Evolutionary conservation across 2,329 filamentous ascomycete genomes (phyloP).

Genomic region (Intubia oerlemansii): DNA sequence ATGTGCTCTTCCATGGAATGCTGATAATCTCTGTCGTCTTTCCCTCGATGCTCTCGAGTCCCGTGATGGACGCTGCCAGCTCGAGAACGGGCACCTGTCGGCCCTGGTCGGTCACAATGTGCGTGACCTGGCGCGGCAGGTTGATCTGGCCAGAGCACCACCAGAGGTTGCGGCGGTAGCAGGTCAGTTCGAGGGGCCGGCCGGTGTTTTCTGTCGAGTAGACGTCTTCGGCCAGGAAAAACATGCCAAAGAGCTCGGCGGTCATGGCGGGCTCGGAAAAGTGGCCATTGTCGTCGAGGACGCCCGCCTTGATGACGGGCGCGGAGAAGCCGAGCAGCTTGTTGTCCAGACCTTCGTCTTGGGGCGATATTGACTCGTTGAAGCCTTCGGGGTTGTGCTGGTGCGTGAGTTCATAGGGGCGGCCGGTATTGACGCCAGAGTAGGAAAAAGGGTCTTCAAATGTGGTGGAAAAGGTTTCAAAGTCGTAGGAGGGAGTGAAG

Average conservation of each 20-base stretch:
- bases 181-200: slow-evolving; percentile 63
- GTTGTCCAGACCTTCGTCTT: slow-evolving; percentile 32
- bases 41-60: slow-evolving; percentile 79
- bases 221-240: slow-evolving; percentile 67
- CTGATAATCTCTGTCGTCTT: slow-evolving; percentile 87
- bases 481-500: slow-evolving; percentile 38
- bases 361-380: slow-evolving; percentile 25
- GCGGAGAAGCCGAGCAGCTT: slow-evolving; percentile 57
- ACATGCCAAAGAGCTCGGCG: slow-evolving; percentile 71
- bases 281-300: slow-evolving; percentile 45
- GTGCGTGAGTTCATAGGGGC: slow-evolving; percentile 8
- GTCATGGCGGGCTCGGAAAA: slow-evolving; percentile 43
- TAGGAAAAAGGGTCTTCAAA: slow-evolving; percentile 47
- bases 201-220: slow-evolving; percentile 37
- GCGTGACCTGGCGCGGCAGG: slow-evolving; percentile 48
- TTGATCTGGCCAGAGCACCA: slow-evolving; percentile 80
- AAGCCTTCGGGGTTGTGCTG: slow-evolving; percentile 5
- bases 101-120: slow-evolving; percentile 53
- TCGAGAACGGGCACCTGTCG: slow-evolving; percentile 58
- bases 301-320: slow-evolving; percentile 33
- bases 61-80: slow-evolving; percentile 62
- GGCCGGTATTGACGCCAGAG: slow-evolving; percentile 12
- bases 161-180: slow-evolving; percentile 86
- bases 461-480: slow-evolving; percentile 36
- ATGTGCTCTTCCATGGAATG: slow-evolving; percentile 79